A percentile compares a stretch with the other conserved stretches of the same genome.
Evolutionary conservation across 306 rosid genomes (phyloP).

Genomic region (Pyrus pyrifolia): DNA sequence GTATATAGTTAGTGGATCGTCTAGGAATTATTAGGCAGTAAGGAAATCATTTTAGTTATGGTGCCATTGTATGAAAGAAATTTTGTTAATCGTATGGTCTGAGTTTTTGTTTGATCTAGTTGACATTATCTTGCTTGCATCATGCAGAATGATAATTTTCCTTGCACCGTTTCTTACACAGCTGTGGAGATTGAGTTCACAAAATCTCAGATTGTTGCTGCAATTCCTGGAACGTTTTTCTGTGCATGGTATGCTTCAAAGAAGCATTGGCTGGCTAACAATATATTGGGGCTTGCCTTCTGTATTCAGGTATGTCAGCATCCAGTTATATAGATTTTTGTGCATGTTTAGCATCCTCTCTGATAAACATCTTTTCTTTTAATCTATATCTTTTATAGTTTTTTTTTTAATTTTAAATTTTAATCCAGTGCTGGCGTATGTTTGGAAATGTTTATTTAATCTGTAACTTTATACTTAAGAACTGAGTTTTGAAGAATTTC

Average conservation of each 20-base stretch:
- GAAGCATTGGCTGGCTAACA: constrained; percentile 99
- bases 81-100: constrained; percentile 1
- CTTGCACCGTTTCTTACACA: constrained; percentile 58
- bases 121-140: constrained; percentile 39
- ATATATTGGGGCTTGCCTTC: constrained; percentile 86
- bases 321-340: neutral
- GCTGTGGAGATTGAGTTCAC: constrained; percentile 97
- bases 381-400: neutral
- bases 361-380: neutral
- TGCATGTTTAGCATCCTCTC: neutral
- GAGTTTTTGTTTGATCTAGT: constrained; percentile 34
- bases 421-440: neutral
- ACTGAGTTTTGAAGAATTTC: constrained; percentile 2
- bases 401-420: neutral
- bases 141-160: constrained; percentile 59
- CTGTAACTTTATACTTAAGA: neutral
- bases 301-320: constrained; percentile 80
- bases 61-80: neutral
- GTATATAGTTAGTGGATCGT: neutral
- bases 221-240: constrained; percentile 89
- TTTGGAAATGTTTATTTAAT: neutral
- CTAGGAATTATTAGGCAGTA: neutral
- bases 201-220: constrained; percentile 81
- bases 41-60: neutral
- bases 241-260: constrained; percentile 91